phyloP scores from a whole-genome alignment of 306 rosid genomes.

The Fragaria ananassa region DNA sequence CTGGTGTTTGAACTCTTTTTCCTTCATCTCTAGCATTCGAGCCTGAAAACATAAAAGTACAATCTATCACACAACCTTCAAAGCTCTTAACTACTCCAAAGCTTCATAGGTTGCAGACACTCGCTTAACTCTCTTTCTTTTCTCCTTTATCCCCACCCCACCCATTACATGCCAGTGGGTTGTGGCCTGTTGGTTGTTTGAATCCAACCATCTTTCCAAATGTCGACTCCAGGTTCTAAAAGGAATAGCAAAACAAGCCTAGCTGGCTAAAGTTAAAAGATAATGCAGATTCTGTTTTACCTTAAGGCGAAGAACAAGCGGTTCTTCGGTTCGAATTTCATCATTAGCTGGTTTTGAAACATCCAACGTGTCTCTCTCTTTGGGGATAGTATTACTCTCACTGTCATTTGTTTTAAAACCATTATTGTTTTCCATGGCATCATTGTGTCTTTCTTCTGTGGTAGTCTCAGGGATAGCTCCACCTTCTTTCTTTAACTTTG shows the following conservation, averaged over 20 bases:
- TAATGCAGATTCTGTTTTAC: constrained; percentile 27
- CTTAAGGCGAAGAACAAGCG: constrained; percentile 92
- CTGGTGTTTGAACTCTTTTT: constrained; percentile 71
- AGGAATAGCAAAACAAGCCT: background rate
- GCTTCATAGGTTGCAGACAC: background rate
- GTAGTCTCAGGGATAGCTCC: constrained; percentile 61
- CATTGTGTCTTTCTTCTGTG: constrained; percentile 45
- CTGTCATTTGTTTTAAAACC: constrained; percentile 36
- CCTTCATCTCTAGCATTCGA: constrained; percentile 96
- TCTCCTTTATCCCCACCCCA: background rate
- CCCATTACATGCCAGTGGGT: background rate
- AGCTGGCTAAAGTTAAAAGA: background rate
- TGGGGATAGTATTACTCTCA: constrained; percentile 30
- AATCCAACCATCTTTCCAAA: background rate
- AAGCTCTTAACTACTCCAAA: background rate
- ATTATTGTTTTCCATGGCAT: constrained; percentile 39
- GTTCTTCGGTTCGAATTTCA: constrained; percentile 65
- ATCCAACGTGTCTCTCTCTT: constrained; percentile 50
- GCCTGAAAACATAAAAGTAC: constrained; percentile 48
- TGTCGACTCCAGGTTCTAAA: background rate
- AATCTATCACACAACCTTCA: background rate
- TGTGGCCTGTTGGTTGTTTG: background rate
- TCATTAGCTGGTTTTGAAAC: constrained; percentile 51
- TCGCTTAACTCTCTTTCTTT: background rate
- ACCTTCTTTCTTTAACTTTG: constrained; percentile 89